Evolutionary conservation across 148 eudicot species (phyloP), one percentile per base, ranked within the genome.

Genomic region (Rhododendron ferrugineum): DNA sequence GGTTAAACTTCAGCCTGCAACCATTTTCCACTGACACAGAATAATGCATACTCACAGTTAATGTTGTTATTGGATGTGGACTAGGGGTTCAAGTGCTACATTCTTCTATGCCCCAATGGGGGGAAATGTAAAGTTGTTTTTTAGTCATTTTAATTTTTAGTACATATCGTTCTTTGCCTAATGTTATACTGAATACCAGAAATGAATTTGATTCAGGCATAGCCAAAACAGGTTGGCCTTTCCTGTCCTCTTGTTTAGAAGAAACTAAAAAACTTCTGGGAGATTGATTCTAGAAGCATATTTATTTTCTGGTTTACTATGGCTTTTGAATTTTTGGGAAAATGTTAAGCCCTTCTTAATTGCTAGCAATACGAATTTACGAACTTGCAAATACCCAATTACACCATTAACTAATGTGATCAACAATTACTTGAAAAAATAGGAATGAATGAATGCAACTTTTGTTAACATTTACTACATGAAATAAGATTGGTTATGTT

Each of bases 1-100:
- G 98, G 98, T 96, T 16, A 80, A 79, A 75, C 84, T 79, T 80
- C 9, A 36, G 70, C 10, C 36, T 34, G 2, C 49, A 54, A 68
- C 79, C 47, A 40, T 36, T 18, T 49, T 56, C 16, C 9, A 36
- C 37, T 44, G 72, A 75, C 40, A 49, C 28, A 70, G 52, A 40
- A 7, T 14, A 14, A 23, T 44, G 37, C 50, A 34, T 47, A 70
- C 68, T 49, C 60, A 60, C 37, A 36, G 8, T 44, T 88, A 1
- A 37, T 22, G n/a, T 52, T 26, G 28, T 84, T 72, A 11, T 86
- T 86, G 77, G 46, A 6, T 8, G 22, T 30, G 47, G 60, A 46
- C 54, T 40, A 40, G 42, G 78, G 62, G 10, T 64, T 47, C 42
- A 70, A 30, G 8, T 83, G 44, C 37, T 66, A 44, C 56, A 18